Evolutionary conservation across 306 rosid genomes (phyloP), one percentile per base, ranked within the genome.

Genomic region (Styphnolobium japonicum): DNA sequence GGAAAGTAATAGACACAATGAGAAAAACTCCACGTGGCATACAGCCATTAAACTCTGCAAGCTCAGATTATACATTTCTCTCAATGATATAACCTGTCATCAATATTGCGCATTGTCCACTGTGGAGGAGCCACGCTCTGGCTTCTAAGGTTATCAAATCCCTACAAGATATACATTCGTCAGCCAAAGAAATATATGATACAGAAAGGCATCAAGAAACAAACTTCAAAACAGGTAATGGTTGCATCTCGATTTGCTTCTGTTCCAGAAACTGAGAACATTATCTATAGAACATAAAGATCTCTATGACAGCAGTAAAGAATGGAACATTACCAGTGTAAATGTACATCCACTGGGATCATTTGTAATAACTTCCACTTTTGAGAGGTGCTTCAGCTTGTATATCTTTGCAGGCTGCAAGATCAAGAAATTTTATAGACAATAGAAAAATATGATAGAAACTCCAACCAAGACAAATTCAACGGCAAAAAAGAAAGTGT

Each of bases 41-140:
- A 43, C 36, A 57, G 27, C 12, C 12, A 58, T 27, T 46, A 49
- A 58, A 76, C 43, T 34, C 7, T 72, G 31, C 37, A 52, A 60
- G 16, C 9, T 73, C 58, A 67, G 57, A 81, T 78, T 57, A 72
- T 75, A 31, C 63, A 67, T 67, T 56, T 80, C 65, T 57, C 57
- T 67, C 48, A 71, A 67, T 55, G 34, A 65, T 76, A 80, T 72
- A 85, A 93, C 99, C 99, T 92, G 86, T 95, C 99, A 83, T 93
- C 98, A 56, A 83, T 81, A 78, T 95, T 95, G 71, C 99, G 98
- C 97, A 91, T 90, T 78, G 96, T 93, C 99, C 99, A 95, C 77
- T 95, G 98, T 42, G 99, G 86, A 60, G 99, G 99, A 83, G 98
- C 91, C 82, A 86, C 97, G 77, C 84, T 87, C 64, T 93, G 97